A percentile compares a stretch with the other conserved stretches of the same genome.
phyloP scores from a whole-genome alignment of 805 yeast species.

The Kregervanrija pseudodelftensis region DNA sequence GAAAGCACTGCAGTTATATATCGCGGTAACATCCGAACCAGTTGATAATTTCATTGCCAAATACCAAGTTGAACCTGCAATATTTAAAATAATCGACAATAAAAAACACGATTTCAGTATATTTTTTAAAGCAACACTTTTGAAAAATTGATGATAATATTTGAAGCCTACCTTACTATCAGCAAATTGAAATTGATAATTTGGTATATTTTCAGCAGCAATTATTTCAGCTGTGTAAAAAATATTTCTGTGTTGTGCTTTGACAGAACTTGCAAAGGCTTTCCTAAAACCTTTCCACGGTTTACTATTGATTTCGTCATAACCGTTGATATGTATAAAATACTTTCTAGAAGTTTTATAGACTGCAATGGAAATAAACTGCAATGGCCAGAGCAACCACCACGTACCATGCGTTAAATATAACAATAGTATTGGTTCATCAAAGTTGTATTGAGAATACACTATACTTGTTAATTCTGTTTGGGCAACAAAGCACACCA shows the following conservation, averaged over 20 bases:
- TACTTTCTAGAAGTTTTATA: constrained; percentile 35
- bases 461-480: constrained; percentile 75
- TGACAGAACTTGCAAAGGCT: constrained; percentile 31
- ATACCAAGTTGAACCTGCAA: constrained; percentile 84
- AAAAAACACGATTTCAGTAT: constrained; percentile 36
- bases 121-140: constrained; percentile 42
- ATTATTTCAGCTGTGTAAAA: constrained; percentile 31
- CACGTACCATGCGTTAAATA: constrained; percentile 72
- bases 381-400: constrained; percentile 68
- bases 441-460: constrained; percentile 45
- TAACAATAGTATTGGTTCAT: constrained; percentile 65
- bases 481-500: constrained; percentile 64
- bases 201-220: constrained; percentile 19
- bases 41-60: constrained; percentile 74
- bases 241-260: constrained; percentile 36
- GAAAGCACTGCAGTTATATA: constrained; percentile 84
- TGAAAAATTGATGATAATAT: constrained; percentile 27
- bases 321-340: constrained; percentile 12
- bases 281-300: constrained; percentile 27
- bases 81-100: constrained; percentile 51
- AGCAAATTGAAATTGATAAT: constrained; percentile 24
- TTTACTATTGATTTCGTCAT: constrained; percentile 14
- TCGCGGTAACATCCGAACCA: constrained; percentile 83
- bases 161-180: constrained; percentile 24
- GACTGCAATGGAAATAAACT: constrained; percentile 42